phyloP scores from a whole-genome alignment of 2,329 filamentous ascomycete species.

The Claviceps purpurea region DNA sequence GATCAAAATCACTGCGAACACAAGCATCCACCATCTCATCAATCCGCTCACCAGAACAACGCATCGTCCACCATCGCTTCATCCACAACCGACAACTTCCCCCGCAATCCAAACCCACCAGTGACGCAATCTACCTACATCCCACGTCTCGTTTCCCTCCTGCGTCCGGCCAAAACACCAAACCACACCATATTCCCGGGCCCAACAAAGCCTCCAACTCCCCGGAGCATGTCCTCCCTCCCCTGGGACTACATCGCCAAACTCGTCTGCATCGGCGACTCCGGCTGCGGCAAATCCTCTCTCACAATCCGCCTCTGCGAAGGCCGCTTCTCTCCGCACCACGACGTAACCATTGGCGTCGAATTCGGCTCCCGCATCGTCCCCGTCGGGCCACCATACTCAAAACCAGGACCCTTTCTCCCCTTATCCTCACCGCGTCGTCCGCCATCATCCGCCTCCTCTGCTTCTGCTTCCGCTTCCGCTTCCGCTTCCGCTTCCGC shows the following conservation, averaged over 20 bases:
- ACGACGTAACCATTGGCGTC: slow-evolving; percentile 95
- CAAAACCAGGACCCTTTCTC: slow-evolving; percentile 26
- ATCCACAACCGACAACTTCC: too few species aligned
- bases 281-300: slow-evolving; percentile 87
- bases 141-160: too few species aligned
- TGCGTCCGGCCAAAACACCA: not conserved
- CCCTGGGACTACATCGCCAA: slow-evolving; percentile 99
- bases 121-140: too few species aligned
- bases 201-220: not conserved
- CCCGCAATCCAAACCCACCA: too few species aligned
- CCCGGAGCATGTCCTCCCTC: slow-evolving; percentile 39
- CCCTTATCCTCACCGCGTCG: slow-evolving; percentile 8
- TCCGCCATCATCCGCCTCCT: not conserved
- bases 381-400: slow-evolving; percentile 71
- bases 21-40: too few species aligned
- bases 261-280: slow-evolving; percentile 94
- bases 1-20: too few species aligned
- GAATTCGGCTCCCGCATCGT: slow-evolving; percentile 92
- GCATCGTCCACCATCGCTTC: too few species aligned
- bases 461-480: too few species aligned
- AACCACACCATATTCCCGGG: too few species aligned
- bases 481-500: not conserved
- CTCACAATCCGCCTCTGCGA: slow-evolving; percentile 93
- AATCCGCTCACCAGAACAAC: too few species aligned
- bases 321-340: slow-evolving; percentile 83